Base-by-base conservation (phyloP, 257 asterid species). In the Oldenlandia corymbosa region DNA sequence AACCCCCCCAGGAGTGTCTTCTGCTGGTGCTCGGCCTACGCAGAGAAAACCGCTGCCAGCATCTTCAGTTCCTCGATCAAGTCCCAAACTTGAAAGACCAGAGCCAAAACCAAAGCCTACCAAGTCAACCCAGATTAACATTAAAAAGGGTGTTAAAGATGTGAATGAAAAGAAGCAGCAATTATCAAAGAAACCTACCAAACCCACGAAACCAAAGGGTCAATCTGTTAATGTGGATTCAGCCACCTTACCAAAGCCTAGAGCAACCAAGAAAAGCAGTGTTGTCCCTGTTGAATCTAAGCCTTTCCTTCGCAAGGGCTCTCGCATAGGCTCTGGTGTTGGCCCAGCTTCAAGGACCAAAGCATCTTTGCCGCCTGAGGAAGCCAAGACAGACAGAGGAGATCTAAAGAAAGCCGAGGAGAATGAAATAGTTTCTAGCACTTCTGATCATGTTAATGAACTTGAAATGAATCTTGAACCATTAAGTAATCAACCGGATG, bases 231-330 rank as follows among this genome's bases (percentile, higher is more conserved):
- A 80, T 56, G 90, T 71, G 65, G 83, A 76, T 68, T 72, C 80
- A 75, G 74, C 83, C 58, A 60, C 84, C 66, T 46, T 85, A 17
- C 71, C 77, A 31, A 88, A 84, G 73, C 89, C 96, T 67, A 84
- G 81, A 83, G 89, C 74, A 20, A 76, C 96, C 77, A 93, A 80
- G 88, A 93, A 88, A 78, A 83, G 91, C 81, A 90, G 88, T 32
- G 88, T 93, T 69, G 99, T 93, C 57, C 99, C 97, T 24, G 68
- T 93, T 65, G 97, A 90, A 80, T 75, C 99, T 55, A 93, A 93
- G 81, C 84, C 99, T 62, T 90, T 81, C 81, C 91, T 90, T 47
- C 95, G 97, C 9, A 93, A 83, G 73, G 95, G 96, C 61, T 74
- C 96, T 59, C 79, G 84, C 68, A 78, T 81, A 50, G 73, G 79